phyloP scores from a whole-genome alignment of 805 yeast genomes.

The Saccharomyces paradoxus region DNA sequence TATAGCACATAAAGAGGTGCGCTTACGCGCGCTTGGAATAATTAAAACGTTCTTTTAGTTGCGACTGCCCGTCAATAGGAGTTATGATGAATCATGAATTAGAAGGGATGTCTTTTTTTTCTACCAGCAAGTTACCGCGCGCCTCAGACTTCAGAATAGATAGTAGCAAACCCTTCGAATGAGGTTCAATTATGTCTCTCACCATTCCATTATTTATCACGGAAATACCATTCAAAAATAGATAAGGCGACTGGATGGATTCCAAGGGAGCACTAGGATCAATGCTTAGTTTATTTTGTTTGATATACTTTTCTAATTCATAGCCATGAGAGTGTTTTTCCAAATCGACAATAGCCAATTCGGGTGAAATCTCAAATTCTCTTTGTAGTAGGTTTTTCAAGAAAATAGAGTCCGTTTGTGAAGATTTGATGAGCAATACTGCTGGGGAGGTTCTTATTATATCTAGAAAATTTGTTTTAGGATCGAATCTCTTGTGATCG shows the following conservation, averaged over 20 bases:
- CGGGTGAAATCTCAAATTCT: constrained; percentile 64
- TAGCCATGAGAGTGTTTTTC: constrained; percentile 70
- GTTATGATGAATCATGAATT: constrained; percentile 10
- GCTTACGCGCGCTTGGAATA: neutral
- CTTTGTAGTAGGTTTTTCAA: constrained; percentile 56
- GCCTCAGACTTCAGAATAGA: constrained; percentile 14
- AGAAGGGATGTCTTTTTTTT: constrained; percentile 20
- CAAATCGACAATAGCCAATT: constrained; percentile 66
- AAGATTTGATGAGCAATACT: constrained; percentile 41
- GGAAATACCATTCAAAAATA: constrained; percentile 22
- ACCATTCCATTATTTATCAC: constrained; percentile 11
- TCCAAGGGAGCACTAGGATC: neutral
- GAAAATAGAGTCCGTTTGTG: constrained; percentile 61
- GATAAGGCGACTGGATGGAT: constrained; percentile 14
- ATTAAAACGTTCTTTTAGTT: neutral
- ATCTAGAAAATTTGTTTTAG: constrained; percentile 32
- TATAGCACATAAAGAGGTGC: neutral
- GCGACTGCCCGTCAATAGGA: neutral
- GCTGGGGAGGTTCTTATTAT: constrained; percentile 61
- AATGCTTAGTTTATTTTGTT: constrained; percentile 3
- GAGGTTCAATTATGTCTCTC: constrained; percentile 12
- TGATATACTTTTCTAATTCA: constrained; percentile 59
- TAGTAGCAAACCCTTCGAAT: constrained; percentile 13
- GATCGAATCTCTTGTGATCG: neutral
- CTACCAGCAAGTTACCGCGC: constrained; percentile 15